Base-by-base conservation (phyloP, 176 grass and related monocot genomes). In the Urochloa ruziziensis region DNA sequence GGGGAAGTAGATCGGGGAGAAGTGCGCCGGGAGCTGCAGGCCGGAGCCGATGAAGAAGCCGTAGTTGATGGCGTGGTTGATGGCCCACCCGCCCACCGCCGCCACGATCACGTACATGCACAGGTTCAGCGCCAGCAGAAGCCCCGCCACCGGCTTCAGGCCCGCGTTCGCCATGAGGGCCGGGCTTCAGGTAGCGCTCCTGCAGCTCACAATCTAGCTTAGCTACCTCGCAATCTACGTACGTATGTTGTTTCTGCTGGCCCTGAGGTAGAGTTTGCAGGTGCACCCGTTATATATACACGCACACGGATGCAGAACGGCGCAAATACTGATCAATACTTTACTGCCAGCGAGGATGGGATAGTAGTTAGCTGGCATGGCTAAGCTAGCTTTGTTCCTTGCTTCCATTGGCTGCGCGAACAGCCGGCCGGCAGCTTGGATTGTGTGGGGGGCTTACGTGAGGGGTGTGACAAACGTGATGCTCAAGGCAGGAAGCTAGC, bases 1-100 rank as follows among this genome's bases (percentile, higher is more conserved):
- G 13, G 96, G 91, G 61, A 99, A 99, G 89, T 85, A 96, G 67
- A 96, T 82, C 37, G 97, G 97, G 10, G 85, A 88, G 91, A 99
- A 99, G 42, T 99, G 85, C 59, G 93, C 85, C 44, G 93, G 97
- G 44, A 96, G 80, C 73, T 18, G 23, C 68, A 96, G 85, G 2
- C 70, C 87, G 16, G 89, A 0, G 18, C 61, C 91, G 42, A 98
- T 77, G 47, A 51, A 81, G 80, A 96, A 99, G 15, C 96, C 93
- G 63, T 84, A 57, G 85, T 96, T 80, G 84, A 99, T 90, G 62
- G 93, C 89, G 47, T 89, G 46, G 62, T 99, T 99, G 80, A 99
- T 86, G 34, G 96, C 93, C 96, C 96, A 99, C 40, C 96, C 96
- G 40, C 80, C 93, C 14, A 99, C 35, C 11, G 93, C 91, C 24